Evolutionary conservation across 2,329 filamentous ascomycete species (phyloP), one percentile per base, ranked within the genome.

Genomic region (Aspergillus bombycis): DNA sequence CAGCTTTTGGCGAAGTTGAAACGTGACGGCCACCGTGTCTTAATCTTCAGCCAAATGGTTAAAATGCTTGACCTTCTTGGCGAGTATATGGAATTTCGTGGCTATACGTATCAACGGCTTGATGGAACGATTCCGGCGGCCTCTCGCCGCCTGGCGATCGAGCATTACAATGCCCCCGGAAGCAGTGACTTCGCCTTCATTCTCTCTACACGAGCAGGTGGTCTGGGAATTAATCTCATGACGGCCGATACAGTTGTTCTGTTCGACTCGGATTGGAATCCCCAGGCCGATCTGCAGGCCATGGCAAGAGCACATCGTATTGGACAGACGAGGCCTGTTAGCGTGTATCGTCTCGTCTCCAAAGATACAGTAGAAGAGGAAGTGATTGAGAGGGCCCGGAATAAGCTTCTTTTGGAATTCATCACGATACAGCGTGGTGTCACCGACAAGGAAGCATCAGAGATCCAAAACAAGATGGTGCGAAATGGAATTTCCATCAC

Each of bases 41-140:
- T 99, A 67, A 98, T 99, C 68, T 99, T 99, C 83, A 98, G 94
- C 77, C 95, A 99, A 76, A 99, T 99, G 95, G 96, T 99, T 41
- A 96, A 93, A 75, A 98, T 99, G 91, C 86, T 99, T 26, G 94
- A 99, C 73, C 95, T 99, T 59, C 85, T 99, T 1, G 92, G 93
- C 53, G 94, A 99, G 72, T 99, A 99, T 75, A 87, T 98, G 68
- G 91, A 93, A 58, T 86, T 95, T 59, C 91, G 95, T 66, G 93
- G 94, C n/a, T 96, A 98, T 78, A 89, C 95, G 63, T 98, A 95
- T 74, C 96, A 99, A 75, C 88, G 95, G 21, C 86, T 99, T 9
- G 95, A 99, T 75, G 95, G 95, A 70, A 99, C 95, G 2, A 97
- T 99, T 69, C 90, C 92, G 38, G 91, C 95, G 14, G 91, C 89